phyloP scores from a whole-genome alignment of 306 rosid species.

The Cicer pinnatifidum region DNA sequence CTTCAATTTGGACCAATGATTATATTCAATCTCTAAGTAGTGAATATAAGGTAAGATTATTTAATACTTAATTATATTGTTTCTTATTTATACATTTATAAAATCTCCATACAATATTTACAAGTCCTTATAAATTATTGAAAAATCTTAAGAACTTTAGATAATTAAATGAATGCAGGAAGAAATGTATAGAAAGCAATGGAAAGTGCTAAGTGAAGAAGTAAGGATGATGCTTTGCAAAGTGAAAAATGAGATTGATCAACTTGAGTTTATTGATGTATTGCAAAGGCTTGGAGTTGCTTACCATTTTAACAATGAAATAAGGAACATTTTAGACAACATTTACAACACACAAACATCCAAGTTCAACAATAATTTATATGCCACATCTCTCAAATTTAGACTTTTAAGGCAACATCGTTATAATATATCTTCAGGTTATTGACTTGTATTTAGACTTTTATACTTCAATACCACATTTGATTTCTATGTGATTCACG shows the following conservation, averaged over 20 bases:
- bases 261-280: too few species aligned
- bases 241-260: too few species aligned
- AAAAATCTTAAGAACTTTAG: too few species aligned
- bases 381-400: neutral
- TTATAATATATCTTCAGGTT: constrained; percentile 10
- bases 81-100: neutral
- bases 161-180: neutral
- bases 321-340: constrained; percentile 18
- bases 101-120: neutral
- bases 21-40: constrained; percentile 27
- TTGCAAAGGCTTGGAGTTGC: too few species aligned
- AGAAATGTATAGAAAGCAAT: neutral
- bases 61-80: neutral
- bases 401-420: constrained; percentile 23
- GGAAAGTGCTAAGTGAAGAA: neutral
- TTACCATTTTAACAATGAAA: too few species aligned
- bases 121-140: neutral
- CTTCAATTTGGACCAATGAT: constrained; percentile 34
- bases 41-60: constrained; percentile 5
- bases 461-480: too few species aligned
- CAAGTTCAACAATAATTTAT: neutral
- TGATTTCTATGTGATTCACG: too few species aligned
- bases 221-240: too few species aligned
- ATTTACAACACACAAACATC: neutral
- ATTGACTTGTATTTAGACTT: too few species aligned